Base-by-base conservation (phyloP, 306 rosid species). In the Medicago arabica region DNA sequence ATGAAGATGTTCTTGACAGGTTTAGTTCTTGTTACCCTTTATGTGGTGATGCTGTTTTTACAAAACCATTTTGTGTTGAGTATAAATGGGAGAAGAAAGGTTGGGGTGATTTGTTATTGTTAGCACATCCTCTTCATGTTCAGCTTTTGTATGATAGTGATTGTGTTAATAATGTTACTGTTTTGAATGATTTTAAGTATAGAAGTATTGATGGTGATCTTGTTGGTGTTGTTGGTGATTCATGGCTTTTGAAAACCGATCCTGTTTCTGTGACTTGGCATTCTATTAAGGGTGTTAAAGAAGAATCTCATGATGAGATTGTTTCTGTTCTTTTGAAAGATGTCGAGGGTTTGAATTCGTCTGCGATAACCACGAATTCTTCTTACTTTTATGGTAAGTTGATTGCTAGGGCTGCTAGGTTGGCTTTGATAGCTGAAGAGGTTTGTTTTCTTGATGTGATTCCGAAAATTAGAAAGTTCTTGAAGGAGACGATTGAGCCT, bases 391-490 rank as follows among this genome's bases (percentile, higher is more conserved):
- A 88, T 65, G 98, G 92, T 18, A 95, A 94, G 58, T 69, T 74
- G 79, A 55, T 95, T 28, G 97, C 93, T 0, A 85, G 96, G 69
- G 96, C 93, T 1, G 98, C 98, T 0, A 90, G 98, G 83, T 61
- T 95, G 44, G 98, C 93, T 7, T 65, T 95, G 84, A 85, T 95
- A 78, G 98, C 98, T 5, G 97, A 95, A 78, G 97, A 95, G 79
- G 88, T 92, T 21, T 62, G 75, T 28, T 87, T 67, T 44, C 81
- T 58, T 19, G 84, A 90, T 68, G 95, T 86, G 77, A 81, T 91
- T 66, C 90, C 97, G 0, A 46, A 19, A 4, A 23, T 95, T 28
- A 82, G 59, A 67, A 86, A 82, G 86, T 95, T 74, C 50, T 69
- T 95, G 88, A 91, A 83, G 84, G 91, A 86, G 21, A 51, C 92